These are phyloP conservation scores for Allantophomopsis lycopodina DNA, from an alignment of 2,329 filamentous ascomycete species.

Conservation along the genomic window DNA sequence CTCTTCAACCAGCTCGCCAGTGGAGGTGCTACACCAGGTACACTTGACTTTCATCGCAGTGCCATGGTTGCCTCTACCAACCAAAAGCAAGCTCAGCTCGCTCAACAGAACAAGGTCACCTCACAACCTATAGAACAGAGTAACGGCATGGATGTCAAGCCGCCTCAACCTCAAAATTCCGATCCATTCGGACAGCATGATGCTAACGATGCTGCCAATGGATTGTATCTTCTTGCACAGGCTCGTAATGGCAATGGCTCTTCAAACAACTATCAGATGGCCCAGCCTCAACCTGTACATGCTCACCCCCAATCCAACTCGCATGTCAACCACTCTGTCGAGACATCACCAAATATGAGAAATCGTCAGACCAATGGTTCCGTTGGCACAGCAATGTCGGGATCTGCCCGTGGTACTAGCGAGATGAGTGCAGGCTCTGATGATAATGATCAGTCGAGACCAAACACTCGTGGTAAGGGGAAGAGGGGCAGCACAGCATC, in stretches of 20 bases:
- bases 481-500: constrained; percentile 44
- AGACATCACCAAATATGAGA: constrained; percentile 34
- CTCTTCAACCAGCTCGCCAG: constrained; percentile 68
- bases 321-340: constrained; percentile 8
- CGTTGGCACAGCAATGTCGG: constrained; percentile 23
- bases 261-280: constrained; percentile 14
- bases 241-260: constrained; percentile 44
- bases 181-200: constrained; percentile 80
- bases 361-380: constrained; percentile 29
- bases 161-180: constrained; percentile 31
- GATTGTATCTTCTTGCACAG: constrained; percentile 79
- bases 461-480: constrained; percentile 49
- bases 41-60: constrained; percentile 88
- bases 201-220: constrained; percentile 85
- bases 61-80: constrained; percentile 68
- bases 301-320: constrained; percentile 12
- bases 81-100: constrained; percentile 34
- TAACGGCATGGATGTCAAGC: constrained; percentile 21
- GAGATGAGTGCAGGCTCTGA: constrained; percentile 65
- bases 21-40: constrained; percentile 77
- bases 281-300: constrained; percentile 16
- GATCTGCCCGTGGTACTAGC: constrained; percentile 38
- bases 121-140: constrained; percentile 37
- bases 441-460: constrained; percentile 49
- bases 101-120: constrained; percentile 17